Percentiles rank a stretch among this genome's conserved stretches.
These are phyloP conservation scores for Forsythia suspensa DNA, from an alignment of 257 asterid species.

Conservation along the genomic window DNA sequence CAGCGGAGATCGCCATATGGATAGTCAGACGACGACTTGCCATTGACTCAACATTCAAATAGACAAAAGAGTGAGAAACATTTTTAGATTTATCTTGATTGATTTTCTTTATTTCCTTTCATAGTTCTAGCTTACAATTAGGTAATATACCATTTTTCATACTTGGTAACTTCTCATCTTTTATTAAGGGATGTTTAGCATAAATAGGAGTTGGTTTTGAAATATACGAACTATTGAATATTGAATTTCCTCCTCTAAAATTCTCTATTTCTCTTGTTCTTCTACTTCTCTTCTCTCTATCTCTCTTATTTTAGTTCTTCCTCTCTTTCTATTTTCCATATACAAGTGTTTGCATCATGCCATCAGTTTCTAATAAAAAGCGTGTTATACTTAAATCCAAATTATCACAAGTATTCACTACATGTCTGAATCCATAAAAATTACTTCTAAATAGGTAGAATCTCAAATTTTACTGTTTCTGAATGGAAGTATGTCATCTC, in stretches of 20 bases:
- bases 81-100: neutral
- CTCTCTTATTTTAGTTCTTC: too few relatives aligned
- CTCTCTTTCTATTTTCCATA: neutral
- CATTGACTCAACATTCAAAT: neutral
- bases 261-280: neutral
- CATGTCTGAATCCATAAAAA: neutral
- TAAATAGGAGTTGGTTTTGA: neutral
- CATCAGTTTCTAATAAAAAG: neutral
- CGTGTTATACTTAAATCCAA: neutral
- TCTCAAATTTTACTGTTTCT: neutral
- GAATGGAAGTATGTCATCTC: neutral
- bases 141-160: neutral
- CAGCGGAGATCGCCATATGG: neutral
- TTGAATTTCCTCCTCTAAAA: too few relatives aligned
- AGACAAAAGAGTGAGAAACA: neutral
- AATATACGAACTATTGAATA: too few relatives aligned
- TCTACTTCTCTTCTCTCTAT: too few relatives aligned
- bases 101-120: neutral
- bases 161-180: neutral
- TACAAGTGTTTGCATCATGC: neutral
- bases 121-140: neutral
- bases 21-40: neutral
- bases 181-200: neutral
- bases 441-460: neutral
- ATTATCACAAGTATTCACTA: neutral